Conservation (phyloP, 441 rosid species). For the Populus trichocarpa region DNA sequence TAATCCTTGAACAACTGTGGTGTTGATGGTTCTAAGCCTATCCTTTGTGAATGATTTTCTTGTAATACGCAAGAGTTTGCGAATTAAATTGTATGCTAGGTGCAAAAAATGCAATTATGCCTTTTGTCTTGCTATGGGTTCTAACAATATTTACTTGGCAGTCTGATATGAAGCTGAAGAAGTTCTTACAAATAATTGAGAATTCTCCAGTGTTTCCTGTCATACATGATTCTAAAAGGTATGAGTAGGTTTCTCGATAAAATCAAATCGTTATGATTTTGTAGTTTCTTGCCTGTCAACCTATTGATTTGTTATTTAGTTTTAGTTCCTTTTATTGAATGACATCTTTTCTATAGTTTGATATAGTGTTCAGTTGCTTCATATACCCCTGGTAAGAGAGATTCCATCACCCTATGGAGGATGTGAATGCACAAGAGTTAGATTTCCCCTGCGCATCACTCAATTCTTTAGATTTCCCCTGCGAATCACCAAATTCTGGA, state of each 20-base stretch:
- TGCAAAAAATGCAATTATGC: background rate
- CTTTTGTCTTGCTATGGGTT: slow-evolving; percentile 2
- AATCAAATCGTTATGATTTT: slow-evolving; percentile 1
- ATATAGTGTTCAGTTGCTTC: background rate
- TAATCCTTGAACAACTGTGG: background rate
- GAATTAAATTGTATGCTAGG: background rate
- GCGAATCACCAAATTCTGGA: background rate
- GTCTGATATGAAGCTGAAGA: slow-evolving; percentile 92
- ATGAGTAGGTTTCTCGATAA: slow-evolving; percentile 11
- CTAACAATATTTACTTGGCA: slow-evolving; percentile 31
- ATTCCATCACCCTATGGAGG: background rate
- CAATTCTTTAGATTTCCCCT: too few species aligned
- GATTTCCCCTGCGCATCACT: background rate
- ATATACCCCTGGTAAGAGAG: background rate
- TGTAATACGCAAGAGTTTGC: background rate
- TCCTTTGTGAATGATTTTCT: background rate
- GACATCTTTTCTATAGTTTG: background rate
- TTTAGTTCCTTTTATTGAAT: background rate
- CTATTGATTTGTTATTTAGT: background rate
- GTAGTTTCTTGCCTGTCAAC: background rate
- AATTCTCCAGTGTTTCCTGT: slow-evolving; percentile 80
- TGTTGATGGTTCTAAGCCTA: background rate
- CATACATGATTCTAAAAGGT: slow-evolving; percentile 75
- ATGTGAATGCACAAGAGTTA: background rate
- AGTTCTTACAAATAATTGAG: slow-evolving; percentile 87